These are phyloP conservation scores for Penicillium taxi DNA, from an alignment of 495 filamentous ascomycete species.

Conservation along the genomic window DNA sequence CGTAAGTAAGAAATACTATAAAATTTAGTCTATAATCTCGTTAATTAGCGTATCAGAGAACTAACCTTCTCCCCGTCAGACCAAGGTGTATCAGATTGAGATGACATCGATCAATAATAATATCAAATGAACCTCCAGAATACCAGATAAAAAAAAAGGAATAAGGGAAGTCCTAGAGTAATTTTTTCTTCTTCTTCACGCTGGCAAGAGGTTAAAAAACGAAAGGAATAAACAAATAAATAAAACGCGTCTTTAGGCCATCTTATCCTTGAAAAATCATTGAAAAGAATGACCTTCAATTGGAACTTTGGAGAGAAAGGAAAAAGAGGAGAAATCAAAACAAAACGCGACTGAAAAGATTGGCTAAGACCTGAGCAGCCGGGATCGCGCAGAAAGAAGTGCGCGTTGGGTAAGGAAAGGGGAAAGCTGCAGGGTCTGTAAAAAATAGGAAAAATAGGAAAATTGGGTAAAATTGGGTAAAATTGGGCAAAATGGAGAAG, in stretches of 20 bases:
- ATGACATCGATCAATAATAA: constrained; percentile 3
- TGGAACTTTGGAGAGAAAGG: constrained; percentile 1
- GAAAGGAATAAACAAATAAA: constrained; percentile 5
- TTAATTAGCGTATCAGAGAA: background rate
- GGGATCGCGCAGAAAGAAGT: constrained; percentile 30
- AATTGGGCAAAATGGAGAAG: constrained; percentile 12
- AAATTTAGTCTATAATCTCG: constrained; percentile 2
- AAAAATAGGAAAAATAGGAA: constrained; percentile 6
- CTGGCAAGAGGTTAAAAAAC: constrained; percentile 10
- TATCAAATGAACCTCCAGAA: constrained; percentile 7
- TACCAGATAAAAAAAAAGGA: constrained; percentile 7
- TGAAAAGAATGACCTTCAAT: too few species aligned
- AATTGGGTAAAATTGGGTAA: background rate
- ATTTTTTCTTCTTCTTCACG: too few species aligned
- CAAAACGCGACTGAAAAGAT: constrained; percentile 16
- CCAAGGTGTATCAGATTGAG: constrained; percentile 45
- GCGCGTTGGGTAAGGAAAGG: constrained; percentile 20
- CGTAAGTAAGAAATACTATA: constrained; percentile 46
- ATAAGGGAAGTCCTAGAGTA: too few species aligned
- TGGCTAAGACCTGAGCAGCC: constrained; percentile 29
- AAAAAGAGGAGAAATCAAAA: constrained; percentile 11
- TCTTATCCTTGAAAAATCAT: too few species aligned
- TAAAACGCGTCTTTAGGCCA: too few species aligned
- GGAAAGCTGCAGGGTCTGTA: constrained; percentile 37
- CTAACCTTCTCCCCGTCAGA: constrained; percentile 54